phyloP scores from a whole-genome alignment of 2,329 filamentous ascomycete species.

The Aspergillus sojae region DNA sequence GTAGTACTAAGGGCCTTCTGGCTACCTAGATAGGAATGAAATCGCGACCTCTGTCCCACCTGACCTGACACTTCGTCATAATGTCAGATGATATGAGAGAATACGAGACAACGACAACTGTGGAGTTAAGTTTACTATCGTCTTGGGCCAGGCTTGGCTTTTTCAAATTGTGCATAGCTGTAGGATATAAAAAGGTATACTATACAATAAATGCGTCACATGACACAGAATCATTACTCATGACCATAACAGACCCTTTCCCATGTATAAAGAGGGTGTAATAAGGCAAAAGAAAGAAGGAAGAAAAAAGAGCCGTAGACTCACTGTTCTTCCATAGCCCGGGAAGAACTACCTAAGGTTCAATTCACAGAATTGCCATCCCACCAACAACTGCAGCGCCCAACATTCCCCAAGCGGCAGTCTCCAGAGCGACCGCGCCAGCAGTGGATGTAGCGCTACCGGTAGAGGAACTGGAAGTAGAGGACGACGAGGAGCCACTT shows the following conservation, averaged over 20 bases:
- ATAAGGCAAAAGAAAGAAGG: background rate
- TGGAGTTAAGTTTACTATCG: background rate
- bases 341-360: background rate
- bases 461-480: slow-evolving; percentile 12
- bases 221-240: background rate
- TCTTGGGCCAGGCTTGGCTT: background rate
- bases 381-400: slow-evolving; percentile 37
- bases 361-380: slow-evolving; percentile 33
- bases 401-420: slow-evolving; percentile 41
- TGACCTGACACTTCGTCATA: background rate
- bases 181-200: background rate
- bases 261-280: background rate
- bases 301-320: background rate
- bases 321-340: background rate
- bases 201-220: background rate
- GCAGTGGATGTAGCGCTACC: slow-evolving; percentile 28
- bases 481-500: slow-evolving; percentile 22
- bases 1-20: no score
- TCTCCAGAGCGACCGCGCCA: slow-evolving; percentile 34
- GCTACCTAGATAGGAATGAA: no score
- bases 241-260: background rate
- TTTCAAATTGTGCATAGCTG: background rate
- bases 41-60: no score
- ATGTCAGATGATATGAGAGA: background rate
- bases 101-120: background rate